Conservation (phyloP, 495 filamentous ascomycete genomes). For the Xeromyces bisporus region DNA sequence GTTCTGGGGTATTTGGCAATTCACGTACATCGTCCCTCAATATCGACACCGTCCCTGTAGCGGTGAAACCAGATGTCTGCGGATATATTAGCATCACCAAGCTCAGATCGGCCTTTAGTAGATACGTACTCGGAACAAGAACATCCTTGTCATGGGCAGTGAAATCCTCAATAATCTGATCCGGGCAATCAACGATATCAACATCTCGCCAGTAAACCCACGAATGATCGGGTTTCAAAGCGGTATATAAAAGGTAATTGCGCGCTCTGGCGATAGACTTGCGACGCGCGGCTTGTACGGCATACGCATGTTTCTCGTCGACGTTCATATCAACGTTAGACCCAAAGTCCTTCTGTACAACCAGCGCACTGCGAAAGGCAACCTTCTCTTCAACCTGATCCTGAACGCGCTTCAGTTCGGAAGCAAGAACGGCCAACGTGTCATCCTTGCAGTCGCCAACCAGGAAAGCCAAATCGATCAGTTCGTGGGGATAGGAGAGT, state of each 20-base stretch:
- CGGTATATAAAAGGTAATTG: conserved; percentile 76
- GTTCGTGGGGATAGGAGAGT: conserved; percentile 82
- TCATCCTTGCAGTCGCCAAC: conserved; percentile 85
- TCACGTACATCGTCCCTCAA: conserved; percentile 81
- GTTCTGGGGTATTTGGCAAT: too few species aligned
- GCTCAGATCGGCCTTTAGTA: neutral
- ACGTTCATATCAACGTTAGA: conserved; percentile 51
- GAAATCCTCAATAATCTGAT: conserved; percentile 82
- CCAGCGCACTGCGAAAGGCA: conserved; percentile 65
- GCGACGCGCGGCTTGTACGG: conserved; percentile 74
- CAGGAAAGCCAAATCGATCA: conserved; percentile 91
- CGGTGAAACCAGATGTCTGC: conserved; percentile 97
- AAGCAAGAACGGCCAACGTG: conserved; percentile 60
- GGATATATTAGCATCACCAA: conserved; percentile 10
- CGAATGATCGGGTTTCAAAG: conserved; percentile 81
- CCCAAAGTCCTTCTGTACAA: conserved; percentile 86
- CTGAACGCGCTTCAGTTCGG: conserved; percentile 80
- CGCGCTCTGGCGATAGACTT: conserved; percentile 80
- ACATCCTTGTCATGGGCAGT: conserved; percentile 86
- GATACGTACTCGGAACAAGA: conserved; percentile 75
- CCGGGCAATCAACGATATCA: conserved; percentile 82
- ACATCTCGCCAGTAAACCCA: conserved; percentile 99
- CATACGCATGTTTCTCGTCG: conserved; percentile 67
- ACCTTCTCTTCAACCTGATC: conserved; percentile 51
- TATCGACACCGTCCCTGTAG: conserved; percentile 64